Evolutionary conservation across 192 early-diverging fungal species (phyloP).

Genomic region (Coemansia sp.): DNA sequence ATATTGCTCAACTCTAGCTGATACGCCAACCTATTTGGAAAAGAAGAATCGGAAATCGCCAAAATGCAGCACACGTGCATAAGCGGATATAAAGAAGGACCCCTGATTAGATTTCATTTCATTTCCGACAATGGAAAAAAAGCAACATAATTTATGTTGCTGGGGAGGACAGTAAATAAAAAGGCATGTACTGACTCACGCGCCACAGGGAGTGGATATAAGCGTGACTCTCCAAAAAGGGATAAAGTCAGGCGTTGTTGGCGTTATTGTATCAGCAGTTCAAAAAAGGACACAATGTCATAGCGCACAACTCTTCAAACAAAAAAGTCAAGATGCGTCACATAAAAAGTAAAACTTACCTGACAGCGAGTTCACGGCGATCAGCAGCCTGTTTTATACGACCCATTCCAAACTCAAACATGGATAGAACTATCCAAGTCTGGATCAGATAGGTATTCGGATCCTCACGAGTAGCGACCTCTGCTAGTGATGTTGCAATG

Average conservation of each 20-base stretch:
- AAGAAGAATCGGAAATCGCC: not conserved
- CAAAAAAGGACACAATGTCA: not conserved
- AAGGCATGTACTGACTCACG: not conserved
- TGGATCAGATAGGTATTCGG: slow-evolving; percentile 59
- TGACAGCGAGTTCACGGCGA: slow-evolving; percentile 54
- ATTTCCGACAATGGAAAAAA: not conserved
- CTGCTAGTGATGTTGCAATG: slow-evolving; percentile 55
- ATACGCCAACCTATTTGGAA: slow-evolving; percentile 41
- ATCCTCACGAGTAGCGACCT: slow-evolving; percentile 55
- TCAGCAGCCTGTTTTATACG: slow-evolving; percentile 52
- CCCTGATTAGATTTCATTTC: slow-evolving; percentile 4
- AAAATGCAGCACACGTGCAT: not conserved
- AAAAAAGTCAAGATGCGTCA: slow-evolving; percentile 2
- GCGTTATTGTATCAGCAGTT: not conserved
- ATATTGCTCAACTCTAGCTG: slow-evolving; percentile 56
- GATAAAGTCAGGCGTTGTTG: not conserved
- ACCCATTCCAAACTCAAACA: slow-evolving; percentile 58
- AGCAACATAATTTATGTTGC: not conserved
- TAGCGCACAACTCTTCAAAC: not conserved
- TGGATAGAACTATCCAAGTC: slow-evolving; percentile 56
- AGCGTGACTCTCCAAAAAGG: not conserved
- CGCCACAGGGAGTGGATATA: not conserved
- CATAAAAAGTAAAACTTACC: slow-evolving; percentile 24
- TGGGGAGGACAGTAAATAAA: not conserved
- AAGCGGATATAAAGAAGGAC: not conserved